Evolutionary conservation across 2,329 filamentous ascomycete genomes (phyloP).

Genomic region (Nemania abortiva): DNA sequence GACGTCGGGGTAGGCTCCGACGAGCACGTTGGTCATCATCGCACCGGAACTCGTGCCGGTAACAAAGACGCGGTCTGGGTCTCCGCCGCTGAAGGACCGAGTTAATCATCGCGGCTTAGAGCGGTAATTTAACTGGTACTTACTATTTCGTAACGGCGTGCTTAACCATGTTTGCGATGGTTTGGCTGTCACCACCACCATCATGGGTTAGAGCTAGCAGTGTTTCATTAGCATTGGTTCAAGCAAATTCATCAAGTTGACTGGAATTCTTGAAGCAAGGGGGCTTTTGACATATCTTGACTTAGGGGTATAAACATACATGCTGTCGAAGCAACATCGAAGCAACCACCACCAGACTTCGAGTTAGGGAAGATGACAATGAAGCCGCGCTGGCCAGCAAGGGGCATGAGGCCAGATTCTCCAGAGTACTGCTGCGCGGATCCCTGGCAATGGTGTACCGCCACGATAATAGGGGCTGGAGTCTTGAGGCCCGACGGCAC

Average conservation of each 20-base stretch:
- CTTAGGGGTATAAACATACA: slow-evolving; percentile 40
- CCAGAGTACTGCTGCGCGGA: slow-evolving; percentile 64
- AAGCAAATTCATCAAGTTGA: not conserved
- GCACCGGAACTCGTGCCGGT: slow-evolving; percentile 51
- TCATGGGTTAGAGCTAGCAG: slow-evolving; percentile 50
- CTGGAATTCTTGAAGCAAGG: not conserved
- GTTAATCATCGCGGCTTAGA: not conserved
- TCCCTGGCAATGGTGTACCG: slow-evolving; percentile 68
- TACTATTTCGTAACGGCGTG: slow-evolving; percentile 51
- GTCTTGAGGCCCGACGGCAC: slow-evolving; percentile 51
- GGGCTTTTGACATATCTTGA: not conserved
- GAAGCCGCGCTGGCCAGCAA: slow-evolving; percentile 67
- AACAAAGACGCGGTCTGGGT: slow-evolving; percentile 47
- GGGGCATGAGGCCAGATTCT: slow-evolving; percentile 63
- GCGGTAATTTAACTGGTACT: not conserved
- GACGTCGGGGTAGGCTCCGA: slow-evolving; percentile 62
- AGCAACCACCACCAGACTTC: slow-evolving; percentile 61
- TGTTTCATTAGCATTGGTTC: not conserved
- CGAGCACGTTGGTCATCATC: slow-evolving; percentile 55
- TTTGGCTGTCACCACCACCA: slow-evolving; percentile 56
- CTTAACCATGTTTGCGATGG: slow-evolving; percentile 55
- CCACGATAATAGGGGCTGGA: slow-evolving; percentile 62
- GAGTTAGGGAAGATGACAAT: slow-evolving; percentile 64
- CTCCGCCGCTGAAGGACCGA: slow-evolving; percentile 43
- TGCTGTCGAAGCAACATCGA: slow-evolving; percentile 68